Evolutionary conservation across 176 grass and related monocot species (phyloP).

Genomic region (Triticum timopheevii): DNA sequence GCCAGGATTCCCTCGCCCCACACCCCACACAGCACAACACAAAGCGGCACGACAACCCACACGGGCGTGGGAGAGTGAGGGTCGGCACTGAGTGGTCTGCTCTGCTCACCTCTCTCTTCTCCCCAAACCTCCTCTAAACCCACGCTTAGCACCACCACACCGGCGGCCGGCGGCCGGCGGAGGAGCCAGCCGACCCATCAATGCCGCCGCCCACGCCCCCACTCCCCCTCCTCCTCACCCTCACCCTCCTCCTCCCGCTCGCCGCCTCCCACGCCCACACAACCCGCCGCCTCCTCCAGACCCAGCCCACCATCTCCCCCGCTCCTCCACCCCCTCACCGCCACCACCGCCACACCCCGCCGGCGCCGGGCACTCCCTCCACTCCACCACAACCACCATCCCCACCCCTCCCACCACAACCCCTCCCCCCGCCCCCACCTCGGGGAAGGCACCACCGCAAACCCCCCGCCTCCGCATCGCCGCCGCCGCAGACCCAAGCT

Average conservation of each 20-base stretch:
- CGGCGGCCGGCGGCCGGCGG: background rate
- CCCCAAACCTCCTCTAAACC: constrained; percentile 6
- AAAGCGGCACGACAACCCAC: too few relatives aligned
- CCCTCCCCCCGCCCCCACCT: background rate
- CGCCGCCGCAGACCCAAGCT: background rate
- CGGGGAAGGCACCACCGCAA: background rate
- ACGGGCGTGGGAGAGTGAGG: too few relatives aligned
- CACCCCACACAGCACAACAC: too few relatives aligned
- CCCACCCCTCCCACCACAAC: background rate
- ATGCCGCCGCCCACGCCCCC: background rate
- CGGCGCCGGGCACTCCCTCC: background rate
- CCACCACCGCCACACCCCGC: constrained; percentile 4
- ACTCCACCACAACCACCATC: too few relatives aligned
- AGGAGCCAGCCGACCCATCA: background rate
- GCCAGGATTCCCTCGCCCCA: too few relatives aligned
- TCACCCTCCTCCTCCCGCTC: background rate
- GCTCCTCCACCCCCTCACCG: background rate
- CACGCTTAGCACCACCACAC: background rate
- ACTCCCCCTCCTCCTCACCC: background rate
- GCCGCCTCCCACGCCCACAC: background rate
- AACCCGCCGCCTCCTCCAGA: background rate
- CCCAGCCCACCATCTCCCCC: background rate
- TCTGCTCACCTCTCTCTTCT: background rate
- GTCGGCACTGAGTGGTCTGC: too few relatives aligned
- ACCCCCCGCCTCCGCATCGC: background rate